phyloP scores from a whole-genome alignment of 2,329 filamentous ascomycete genomes.

The Penicillium sumatraense region DNA sequence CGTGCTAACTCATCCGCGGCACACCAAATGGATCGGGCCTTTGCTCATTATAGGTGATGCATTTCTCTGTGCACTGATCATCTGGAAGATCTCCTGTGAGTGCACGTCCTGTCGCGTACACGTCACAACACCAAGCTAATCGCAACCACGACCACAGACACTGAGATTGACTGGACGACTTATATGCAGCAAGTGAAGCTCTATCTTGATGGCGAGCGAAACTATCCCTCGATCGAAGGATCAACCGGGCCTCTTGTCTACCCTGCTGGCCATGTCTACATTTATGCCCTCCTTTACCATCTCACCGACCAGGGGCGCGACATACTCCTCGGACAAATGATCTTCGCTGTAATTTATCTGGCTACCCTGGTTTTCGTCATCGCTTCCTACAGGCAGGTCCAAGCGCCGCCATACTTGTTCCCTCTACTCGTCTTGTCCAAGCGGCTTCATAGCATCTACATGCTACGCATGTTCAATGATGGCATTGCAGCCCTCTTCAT shows the following conservation, averaged over 20 bases:
- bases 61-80: constrained; percentile 72
- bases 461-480: constrained; percentile 95
- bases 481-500: constrained; percentile 84
- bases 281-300: constrained; percentile 78
- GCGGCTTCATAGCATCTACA: constrained; percentile 88
- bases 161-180: constrained; percentile 95
- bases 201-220: constrained; percentile 80
- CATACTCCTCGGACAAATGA: constrained; percentile 77
- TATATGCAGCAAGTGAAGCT: constrained; percentile 94
- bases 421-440: constrained; percentile 87
- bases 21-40: constrained; percentile 67
- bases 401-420: constrained; percentile 78
- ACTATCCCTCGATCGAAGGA: constrained; percentile 85
- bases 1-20: constrained; percentile 58
- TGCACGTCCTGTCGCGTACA: constrained; percentile 3
- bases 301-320: constrained; percentile 76
- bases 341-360: constrained; percentile 83
- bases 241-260: constrained; percentile 94
- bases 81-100: constrained; percentile 84
- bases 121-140: constrained; percentile 20
- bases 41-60: constrained; percentile 73
- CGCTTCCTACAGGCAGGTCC: constrained; percentile 67
- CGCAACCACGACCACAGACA: constrained; percentile 62
- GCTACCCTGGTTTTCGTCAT: constrained; percentile 76
- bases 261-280: constrained; percentile 90